Base-by-base conservation (phyloP, 768 basidiomycete genomes). In the Rossbeevera mucosa region DNA sequence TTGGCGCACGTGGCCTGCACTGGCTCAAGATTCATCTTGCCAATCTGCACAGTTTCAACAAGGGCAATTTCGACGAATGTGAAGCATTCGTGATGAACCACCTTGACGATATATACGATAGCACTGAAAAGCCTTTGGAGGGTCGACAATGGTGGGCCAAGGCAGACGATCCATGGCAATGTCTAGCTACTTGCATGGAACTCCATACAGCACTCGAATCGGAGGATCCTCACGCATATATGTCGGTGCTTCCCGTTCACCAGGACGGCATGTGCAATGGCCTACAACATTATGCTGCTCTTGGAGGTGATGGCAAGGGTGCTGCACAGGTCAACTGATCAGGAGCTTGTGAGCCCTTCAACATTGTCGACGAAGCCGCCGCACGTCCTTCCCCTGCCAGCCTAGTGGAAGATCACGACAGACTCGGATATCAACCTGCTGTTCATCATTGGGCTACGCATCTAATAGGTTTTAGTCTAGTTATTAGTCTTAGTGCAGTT, bases 191-290 rank as follows among this genome's bases (percentile, higher is more conserved):
- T 25, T 97, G 94, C 72, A 82, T 86, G 67, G 96, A 99, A 64
- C 76, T 98, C n/a, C 78, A 77, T 42, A 78, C 77, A 1, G 95
- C 95, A 2, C 76, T 94, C 0, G 79, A 86, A 38, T 87, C 86
- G 1, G 80, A 81, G 14, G 76, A 82, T 40, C 79, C 81, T 0
- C 78, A 76, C 55, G 65, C 69, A 18, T 86, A 73, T 69, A 70
- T 76, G 61, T 91, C 85, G 3, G 69, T 73, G 14, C 76, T 96
- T n/a, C 96, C 96, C 0, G 80, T 97, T 6, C 96, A 99, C 66
- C 95, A 98, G 70, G 96, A 99, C 59, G 95, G 96, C 3, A 97
- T 96, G 0, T 99, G 96, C 62, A 99, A 99, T 60, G 96, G 95
- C 22, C 76, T 99, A 57, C 96, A 99, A 72, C 95, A 99, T 68